A percentile compares a stretch with the other conserved stretches of the same genome.
Evolutionary conservation across 176 grass and related monocot genomes (phyloP).

Genomic region (Olyra latifolia): DNA sequence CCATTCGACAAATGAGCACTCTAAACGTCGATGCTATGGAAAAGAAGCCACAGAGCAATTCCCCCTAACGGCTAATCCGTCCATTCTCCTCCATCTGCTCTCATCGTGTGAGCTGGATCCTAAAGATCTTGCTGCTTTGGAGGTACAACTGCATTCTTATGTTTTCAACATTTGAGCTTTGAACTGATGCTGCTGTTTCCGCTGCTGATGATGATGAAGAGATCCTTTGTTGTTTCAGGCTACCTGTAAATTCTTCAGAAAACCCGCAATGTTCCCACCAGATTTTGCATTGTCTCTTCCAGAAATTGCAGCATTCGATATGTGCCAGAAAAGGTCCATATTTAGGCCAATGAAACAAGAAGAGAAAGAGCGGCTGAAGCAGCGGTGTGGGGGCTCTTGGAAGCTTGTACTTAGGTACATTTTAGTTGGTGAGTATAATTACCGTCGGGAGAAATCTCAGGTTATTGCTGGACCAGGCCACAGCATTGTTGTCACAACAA

Average conservation of each 20-base stretch:
- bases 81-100: slow-evolving; percentile 58
- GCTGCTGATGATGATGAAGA: slow-evolving; percentile 10
- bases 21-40: slow-evolving; percentile 34
- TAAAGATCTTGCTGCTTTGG: slow-evolving; percentile 60
- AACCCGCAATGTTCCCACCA: slow-evolving; percentile 43
- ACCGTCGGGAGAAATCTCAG: slow-evolving; percentile 51
- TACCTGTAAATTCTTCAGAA: slow-evolving; percentile 63
- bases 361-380: slow-evolving; percentile 45
- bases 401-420: slow-evolving; percentile 67
- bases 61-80: slow-evolving; percentile 42
- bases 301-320: slow-evolving; percentile 55
- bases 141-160: slow-evolving; percentile 20
- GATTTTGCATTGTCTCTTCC: slow-evolving; percentile 44
- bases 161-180: slow-evolving; percentile 15
- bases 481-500: slow-evolving; percentile 53
- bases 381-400: slow-evolving; percentile 60
- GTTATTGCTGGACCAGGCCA: slow-evolving; percentile 52
- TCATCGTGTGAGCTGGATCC: slow-evolving; percentile 51
- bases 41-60: slow-evolving; percentile 37
- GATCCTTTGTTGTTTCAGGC: slow-evolving; percentile 33
- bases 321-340: slow-evolving; percentile 50
- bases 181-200: background rate
- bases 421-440: slow-evolving; percentile 65
- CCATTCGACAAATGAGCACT: slow-evolving; percentile 4
- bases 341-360: slow-evolving; percentile 43